Evolutionary conservation across 2,329 filamentous ascomycete species (phyloP).

Genomic region (Alternaria brassicicola): DNA sequence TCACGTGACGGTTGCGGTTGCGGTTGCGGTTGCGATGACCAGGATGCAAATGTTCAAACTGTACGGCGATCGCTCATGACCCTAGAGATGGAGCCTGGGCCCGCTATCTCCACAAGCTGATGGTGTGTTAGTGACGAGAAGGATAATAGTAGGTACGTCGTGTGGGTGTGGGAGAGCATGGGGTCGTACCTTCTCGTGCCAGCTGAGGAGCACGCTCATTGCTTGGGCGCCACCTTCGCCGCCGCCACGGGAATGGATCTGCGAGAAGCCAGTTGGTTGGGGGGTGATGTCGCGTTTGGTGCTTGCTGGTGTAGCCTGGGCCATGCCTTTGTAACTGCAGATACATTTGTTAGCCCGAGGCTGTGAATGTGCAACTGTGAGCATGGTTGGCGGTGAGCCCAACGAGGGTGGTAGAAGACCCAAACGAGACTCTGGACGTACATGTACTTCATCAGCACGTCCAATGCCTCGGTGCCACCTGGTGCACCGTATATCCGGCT

Average conservation of each 20-base stretch:
- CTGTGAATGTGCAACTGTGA: not conserved
- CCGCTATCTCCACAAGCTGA: constrained; percentile 85
- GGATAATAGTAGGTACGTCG: not conserved
- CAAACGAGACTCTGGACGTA: constrained; percentile 56
- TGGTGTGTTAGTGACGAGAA: constrained; percentile 20
- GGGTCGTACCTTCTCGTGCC: constrained; percentile 82
- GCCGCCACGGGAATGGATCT: constrained; percentile 67
- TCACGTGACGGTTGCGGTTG: not conserved
- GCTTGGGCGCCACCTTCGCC: constrained; percentile 77
- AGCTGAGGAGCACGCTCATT: constrained; percentile 96
- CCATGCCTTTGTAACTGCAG: constrained; percentile 87
- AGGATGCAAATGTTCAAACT: constrained; percentile 61
- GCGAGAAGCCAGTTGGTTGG: constrained; percentile 86
- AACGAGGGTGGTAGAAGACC: not conserved
- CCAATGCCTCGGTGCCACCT: constrained; percentile 82
- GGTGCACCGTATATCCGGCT: constrained; percentile 78
- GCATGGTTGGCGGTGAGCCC: not conserved
- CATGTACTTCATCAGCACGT: constrained; percentile 98
- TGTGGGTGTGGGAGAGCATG: not conserved
- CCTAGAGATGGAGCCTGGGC: constrained; percentile 84
- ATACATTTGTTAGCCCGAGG: constrained; percentile 22
- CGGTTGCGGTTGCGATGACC: not conserved
- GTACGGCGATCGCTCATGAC: constrained; percentile 97
- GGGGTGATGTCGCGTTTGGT: constrained; percentile 62
- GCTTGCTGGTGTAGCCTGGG: constrained; percentile 43